A percentile compares a stretch with the other conserved stretches of the same genome.
These are phyloP conservation scores for Globisporangium iwayamae DNA, from an alignment of 352 stramenopile genomes.

Conservation along the genomic window DNA sequence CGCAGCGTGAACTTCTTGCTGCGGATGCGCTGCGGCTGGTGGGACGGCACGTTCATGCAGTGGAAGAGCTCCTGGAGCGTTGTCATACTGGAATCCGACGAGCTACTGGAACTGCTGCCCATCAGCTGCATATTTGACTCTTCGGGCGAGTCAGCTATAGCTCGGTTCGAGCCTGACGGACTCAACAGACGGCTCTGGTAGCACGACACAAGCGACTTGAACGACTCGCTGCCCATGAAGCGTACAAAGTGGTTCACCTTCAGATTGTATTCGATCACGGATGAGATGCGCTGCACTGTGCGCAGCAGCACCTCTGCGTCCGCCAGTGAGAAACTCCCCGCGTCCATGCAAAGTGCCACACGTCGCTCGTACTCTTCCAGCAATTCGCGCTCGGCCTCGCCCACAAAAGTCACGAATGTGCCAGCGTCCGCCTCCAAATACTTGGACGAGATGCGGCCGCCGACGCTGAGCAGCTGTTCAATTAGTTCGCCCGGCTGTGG, in stretches of 20 bases:
- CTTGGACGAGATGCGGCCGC: constrained; percentile 55
- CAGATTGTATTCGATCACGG: constrained; percentile 68
- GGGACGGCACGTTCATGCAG: constrained; percentile 84
- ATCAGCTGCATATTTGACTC: constrained; percentile 12
- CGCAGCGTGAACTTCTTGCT: constrained; percentile 67
- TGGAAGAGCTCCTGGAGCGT: constrained; percentile 85
- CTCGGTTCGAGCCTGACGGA: constrained; percentile 35
- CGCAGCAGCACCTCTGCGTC: constrained; percentile 59
- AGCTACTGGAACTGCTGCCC: constrained; percentile 27
- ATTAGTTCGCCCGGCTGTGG: constrained; percentile 55
- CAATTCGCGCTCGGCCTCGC: constrained; percentile 52
- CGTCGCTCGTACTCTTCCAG: constrained; percentile 58
- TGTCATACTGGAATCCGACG: constrained; percentile 77
- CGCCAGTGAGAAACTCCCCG: constrained; percentile 59
- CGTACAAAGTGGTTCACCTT: constrained; percentile 86
- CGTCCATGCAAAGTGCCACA: constrained; percentile 53
- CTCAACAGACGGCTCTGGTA: constrained; percentile 76
- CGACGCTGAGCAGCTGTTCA: constrained; percentile 57
- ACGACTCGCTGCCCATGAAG: constrained; percentile 80
- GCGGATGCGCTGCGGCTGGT: constrained; percentile 70
- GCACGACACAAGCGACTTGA: constrained; percentile 71
- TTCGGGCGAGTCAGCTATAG: constrained; percentile 19
- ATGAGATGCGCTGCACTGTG: constrained; percentile 51
- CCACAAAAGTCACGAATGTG: constrained; percentile 64
- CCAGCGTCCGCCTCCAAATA: constrained; percentile 53